These are phyloP conservation scores for Alternaria sp. DNA, from an alignment of 2,329 filamentous ascomycete genomes.

Conservation along the genomic window DNA sequence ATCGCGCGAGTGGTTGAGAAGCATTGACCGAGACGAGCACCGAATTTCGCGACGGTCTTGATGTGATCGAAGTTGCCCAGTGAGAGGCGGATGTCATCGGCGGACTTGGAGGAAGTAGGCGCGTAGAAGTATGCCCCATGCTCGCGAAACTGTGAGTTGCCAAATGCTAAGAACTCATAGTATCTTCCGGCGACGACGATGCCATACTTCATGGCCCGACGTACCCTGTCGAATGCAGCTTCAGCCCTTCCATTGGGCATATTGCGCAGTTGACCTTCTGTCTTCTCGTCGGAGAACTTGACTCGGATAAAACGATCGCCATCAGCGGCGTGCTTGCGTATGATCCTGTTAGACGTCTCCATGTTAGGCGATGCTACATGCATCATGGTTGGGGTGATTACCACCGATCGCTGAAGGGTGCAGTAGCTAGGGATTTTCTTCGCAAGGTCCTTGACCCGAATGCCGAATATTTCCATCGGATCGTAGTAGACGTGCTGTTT, in stretches of 20 bases:
- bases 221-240: slow-evolving; percentile 76
- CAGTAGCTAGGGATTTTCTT: slow-evolving; percentile 73
- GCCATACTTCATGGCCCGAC: slow-evolving; percentile 74
- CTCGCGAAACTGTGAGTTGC: slow-evolving; percentile 93
- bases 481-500: slow-evolving; percentile 67
- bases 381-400: slow-evolving; percentile 83
- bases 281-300: slow-evolving; percentile 84
- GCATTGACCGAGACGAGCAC: slow-evolving; percentile 88
- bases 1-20: slow-evolving; percentile 91
- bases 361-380: slow-evolving; percentile 78
- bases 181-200: slow-evolving; percentile 81
- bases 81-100: slow-evolving; percentile 78
- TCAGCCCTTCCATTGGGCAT: slow-evolving; percentile 46
- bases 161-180: slow-evolving; percentile 91
- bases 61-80: slow-evolving; percentile 89
- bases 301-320: slow-evolving; percentile 86
- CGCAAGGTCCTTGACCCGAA: slow-evolving; percentile 35
- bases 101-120: slow-evolving; percentile 68
- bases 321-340: slow-evolving; percentile 72
- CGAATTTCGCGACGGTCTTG: slow-evolving; percentile 83
- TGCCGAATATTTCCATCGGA: slow-evolving; percentile 75
- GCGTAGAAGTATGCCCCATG: slow-evolving; percentile 94
- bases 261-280: slow-evolving; percentile 50
- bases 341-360: slow-evolving; percentile 86
- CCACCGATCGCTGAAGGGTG: slow-evolving; percentile 74